Conservation (phyloP, 2,329 filamentous ascomycete species). For the Fusarium buxicola region DNA sequence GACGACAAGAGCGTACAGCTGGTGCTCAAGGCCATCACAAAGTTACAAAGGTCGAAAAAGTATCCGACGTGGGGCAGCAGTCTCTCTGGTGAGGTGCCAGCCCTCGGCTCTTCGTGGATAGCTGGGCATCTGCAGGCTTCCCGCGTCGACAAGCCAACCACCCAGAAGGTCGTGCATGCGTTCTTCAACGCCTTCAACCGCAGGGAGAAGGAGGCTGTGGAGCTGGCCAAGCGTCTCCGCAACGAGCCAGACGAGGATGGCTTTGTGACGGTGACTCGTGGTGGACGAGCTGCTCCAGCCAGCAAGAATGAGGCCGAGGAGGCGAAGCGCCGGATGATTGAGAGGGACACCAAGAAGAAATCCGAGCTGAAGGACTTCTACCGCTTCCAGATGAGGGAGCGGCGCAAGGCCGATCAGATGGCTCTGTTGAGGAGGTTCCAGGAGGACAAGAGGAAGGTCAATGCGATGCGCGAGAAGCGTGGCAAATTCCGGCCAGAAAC, state of each 20-base stretch:
- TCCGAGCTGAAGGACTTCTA: conserved; percentile 80
- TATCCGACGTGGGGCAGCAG: conserved; percentile 77
- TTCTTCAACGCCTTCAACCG: conserved; percentile 87
- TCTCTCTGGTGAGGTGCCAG: conserved; percentile 64
- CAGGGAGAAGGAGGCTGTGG: conserved; percentile 73
- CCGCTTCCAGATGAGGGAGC: conserved; percentile 83
- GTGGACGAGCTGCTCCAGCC: conserved; percentile 79
- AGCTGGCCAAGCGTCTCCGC: conserved; percentile 72
- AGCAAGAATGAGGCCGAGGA: conserved; percentile 77
- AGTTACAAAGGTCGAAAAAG: conserved; percentile 68
- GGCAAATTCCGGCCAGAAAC: conserved; percentile 69
- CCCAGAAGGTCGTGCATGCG: conserved; percentile 82
- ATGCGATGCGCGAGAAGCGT: conserved; percentile 75
- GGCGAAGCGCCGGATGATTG: conserved; percentile 67
- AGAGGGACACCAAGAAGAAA: conserved; percentile 72
- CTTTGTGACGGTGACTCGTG: conserved; percentile 90
- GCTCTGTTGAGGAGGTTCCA: conserved; percentile 78
- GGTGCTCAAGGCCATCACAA: conserved; percentile 79
- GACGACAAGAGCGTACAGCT: conserved; percentile 82
- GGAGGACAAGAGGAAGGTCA: conserved; percentile 78
- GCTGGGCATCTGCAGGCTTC: conserved; percentile 76
- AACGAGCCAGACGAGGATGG: conserved; percentile 93
- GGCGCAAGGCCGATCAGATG: conserved; percentile 78
- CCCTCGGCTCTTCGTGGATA: conserved; percentile 68
- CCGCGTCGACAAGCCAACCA: conserved; percentile 73